Evolutionary conservation across 1,284 basidiomycete genomes (phyloP).

Genomic region (Trametes hirsuta): DNA sequence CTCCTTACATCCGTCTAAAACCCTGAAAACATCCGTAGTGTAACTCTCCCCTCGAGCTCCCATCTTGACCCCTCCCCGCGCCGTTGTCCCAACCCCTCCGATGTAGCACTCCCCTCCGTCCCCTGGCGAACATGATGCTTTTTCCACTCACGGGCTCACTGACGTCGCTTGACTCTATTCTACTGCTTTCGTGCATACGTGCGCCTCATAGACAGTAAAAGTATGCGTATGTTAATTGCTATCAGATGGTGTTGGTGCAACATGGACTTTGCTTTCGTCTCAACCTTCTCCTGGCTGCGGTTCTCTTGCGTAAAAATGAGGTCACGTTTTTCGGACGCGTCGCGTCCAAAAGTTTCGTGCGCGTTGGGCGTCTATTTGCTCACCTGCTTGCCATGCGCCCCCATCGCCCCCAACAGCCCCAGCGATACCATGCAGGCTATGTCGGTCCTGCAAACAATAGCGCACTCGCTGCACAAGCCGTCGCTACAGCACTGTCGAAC

Average conservation of each 20-base stretch:
- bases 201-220: slow-evolving; percentile 36
- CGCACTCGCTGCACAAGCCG: slow-evolving; percentile 28
- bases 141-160: slow-evolving; percentile 22
- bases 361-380: slow-evolving; percentile 6
- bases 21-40: slow-evolving; percentile 20
- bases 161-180: slow-evolving; percentile 31
- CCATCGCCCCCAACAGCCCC: slow-evolving; percentile 11
- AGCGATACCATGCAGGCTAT: neutral
- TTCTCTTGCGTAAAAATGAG: neutral
- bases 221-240: slow-evolving; percentile 35
- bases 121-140: slow-evolving; percentile 28
- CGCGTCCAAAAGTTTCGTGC: slow-evolving; percentile 16
- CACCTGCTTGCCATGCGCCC: slow-evolving; percentile 19
- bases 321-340: slow-evolving; percentile 8
- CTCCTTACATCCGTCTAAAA: slow-evolving; percentile 11
- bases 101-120: slow-evolving; percentile 24
- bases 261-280: slow-evolving; percentile 23
- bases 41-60: slow-evolving; percentile 19
- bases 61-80: slow-evolving; percentile 19
- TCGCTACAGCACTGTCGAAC: slow-evolving; percentile 41
- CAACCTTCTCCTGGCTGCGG: slow-evolving; percentile 1
- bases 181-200: slow-evolving; percentile 39
- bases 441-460: neutral
- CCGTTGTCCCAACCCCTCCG: slow-evolving; percentile 20
- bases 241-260: slow-evolving; percentile 25